Evolutionary conservation across 2,329 filamentous ascomycete genomes (phyloP).

Genomic region (Epichloe brachyelytri): DNA sequence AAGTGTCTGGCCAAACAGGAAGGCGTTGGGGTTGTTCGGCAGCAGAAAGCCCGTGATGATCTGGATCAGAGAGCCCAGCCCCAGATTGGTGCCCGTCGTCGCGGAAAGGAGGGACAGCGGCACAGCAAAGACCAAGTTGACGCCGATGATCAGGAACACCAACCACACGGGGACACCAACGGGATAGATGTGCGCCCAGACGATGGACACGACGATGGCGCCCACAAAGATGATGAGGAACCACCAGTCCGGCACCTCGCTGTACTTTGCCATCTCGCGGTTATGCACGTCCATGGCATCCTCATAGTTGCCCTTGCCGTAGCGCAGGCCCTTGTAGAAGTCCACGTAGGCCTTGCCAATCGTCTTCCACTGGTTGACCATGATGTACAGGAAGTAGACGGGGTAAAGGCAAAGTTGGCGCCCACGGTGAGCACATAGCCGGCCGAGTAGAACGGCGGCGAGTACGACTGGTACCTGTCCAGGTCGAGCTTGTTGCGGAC

Average conservation of each 20-base stretch:
- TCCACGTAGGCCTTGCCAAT: conserved; percentile 24
- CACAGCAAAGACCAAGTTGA: conserved; percentile 28
- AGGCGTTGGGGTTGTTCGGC: conserved; percentile 13
- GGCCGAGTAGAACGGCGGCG: conserved; percentile 30
- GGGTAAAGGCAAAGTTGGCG: conserved; percentile 32
- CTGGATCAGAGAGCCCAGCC: conserved; percentile 28
- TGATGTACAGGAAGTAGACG: conserved; percentile 29
- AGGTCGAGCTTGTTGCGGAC: conserved; percentile 25
- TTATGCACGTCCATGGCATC: conserved; percentile 28
- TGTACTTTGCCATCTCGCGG: conserved; percentile 26
- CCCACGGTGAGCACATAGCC: conserved; percentile 28
- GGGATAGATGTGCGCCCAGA: conserved; percentile 16
- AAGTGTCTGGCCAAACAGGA: conserved; percentile 14
- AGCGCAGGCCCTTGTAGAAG: conserved; percentile 24
- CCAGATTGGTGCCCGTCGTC: conserved; percentile 30
- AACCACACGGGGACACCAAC: conserved; percentile 24
- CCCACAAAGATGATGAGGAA: conserved; percentile 26
- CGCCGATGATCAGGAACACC: conserved; percentile 26
- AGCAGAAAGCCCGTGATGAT: conserved; percentile 22
- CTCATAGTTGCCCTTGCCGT: conserved; percentile 28
- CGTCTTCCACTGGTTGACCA: conserved; percentile 19
- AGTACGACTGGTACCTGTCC: conserved; percentile 28
- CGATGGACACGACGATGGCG: conserved; percentile 18
- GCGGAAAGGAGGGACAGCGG: conserved; percentile 30
- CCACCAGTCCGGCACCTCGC: conserved; percentile 35